phyloP scores from a whole-genome alignment of 2,329 filamentous ascomycete genomes.

The Penicillium capsulatum region DNA sequence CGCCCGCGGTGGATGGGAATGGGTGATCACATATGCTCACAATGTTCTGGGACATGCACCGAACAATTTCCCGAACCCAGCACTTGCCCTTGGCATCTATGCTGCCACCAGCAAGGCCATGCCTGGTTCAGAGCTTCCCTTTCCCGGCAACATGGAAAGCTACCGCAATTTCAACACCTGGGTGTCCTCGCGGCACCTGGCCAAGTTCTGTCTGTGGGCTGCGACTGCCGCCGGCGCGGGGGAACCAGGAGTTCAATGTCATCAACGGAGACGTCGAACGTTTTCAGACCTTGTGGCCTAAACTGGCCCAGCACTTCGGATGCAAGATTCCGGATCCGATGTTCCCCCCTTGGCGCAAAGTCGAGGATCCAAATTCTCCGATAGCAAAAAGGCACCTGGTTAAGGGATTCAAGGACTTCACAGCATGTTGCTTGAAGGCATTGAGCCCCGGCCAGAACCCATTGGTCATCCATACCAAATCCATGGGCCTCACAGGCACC shows the following conservation, averaged over 20 bases:
- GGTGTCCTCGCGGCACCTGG: conserved; percentile 34
- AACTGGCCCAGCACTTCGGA: conserved; percentile 36
- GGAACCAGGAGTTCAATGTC: conserved; percentile 43
- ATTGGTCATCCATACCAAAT: conserved; percentile 11
- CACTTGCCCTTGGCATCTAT: conserved; percentile 42
- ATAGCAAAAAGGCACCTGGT: too few relatives aligned
- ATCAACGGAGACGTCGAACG: conserved; percentile 39
- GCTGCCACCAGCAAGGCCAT: conserved; percentile 29
- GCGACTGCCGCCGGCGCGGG: conserved; percentile 26
- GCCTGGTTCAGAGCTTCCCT: conserved; percentile 27
- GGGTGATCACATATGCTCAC: conserved; percentile 45
- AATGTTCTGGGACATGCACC: conserved; percentile 45
- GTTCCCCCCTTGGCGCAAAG: conserved; percentile 17
- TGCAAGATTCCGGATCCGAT: conserved; percentile 27
- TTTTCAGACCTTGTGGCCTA: conserved; percentile 42
- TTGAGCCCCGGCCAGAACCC: conserved; percentile 5
- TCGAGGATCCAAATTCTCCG: too few relatives aligned
- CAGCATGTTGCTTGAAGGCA: conserved; percentile 3
- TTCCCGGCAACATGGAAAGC: conserved; percentile 33
- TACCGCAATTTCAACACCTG: conserved; percentile 35
- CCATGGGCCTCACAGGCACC: conserved; percentile 20
- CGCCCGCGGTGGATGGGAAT: conserved; percentile 33
- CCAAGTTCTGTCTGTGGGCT: conserved; percentile 38
- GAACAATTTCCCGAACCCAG: conserved; percentile 44
- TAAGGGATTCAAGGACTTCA: conserved; percentile 12